Percentiles rank a stretch among this genome's conserved stretches.
phyloP scores from a whole-genome alignment of 129 eudicot species.

The Pseudognaphalium luteoalbum region DNA sequence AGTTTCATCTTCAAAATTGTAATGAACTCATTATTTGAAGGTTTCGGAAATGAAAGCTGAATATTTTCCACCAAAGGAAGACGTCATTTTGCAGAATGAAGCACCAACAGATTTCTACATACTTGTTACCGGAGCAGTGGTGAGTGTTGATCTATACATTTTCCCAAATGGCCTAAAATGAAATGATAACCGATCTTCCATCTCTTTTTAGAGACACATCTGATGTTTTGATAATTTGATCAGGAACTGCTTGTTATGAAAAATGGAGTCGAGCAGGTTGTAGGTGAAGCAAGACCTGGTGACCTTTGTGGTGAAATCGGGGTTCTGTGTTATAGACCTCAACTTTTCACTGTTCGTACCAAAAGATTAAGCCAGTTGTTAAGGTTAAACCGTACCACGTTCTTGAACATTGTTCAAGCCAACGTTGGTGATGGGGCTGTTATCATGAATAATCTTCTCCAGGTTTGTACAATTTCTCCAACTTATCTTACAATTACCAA shows the following conservation, averaged over 20 bases:
- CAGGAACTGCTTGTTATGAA: conserved; percentile 67
- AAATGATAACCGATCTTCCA: background rate
- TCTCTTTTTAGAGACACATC: background rate
- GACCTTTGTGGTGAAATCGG: conserved; percentile 78
- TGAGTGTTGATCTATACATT: conserved; percentile 25
- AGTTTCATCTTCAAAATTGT: background rate
- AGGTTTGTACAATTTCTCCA: conserved; percentile 39
- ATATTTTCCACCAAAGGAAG: conserved; percentile 87
- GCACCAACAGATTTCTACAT: conserved; percentile 82
- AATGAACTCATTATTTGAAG: conserved; percentile 21
- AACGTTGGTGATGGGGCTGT: conserved; percentile 77
- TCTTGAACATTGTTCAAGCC: conserved; percentile 58
- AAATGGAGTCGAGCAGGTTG: conserved; percentile 68
- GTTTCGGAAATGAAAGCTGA: conserved; percentile 86
- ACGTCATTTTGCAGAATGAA: conserved; percentile 78
- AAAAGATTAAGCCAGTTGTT: conserved; percentile 71
- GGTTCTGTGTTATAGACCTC: conserved; percentile 78
- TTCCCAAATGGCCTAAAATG: background rate
- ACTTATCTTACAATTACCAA: background rate
- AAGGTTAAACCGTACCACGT: conserved; percentile 64
- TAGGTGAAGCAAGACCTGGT: conserved; percentile 56
- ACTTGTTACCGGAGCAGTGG: conserved; percentile 80
- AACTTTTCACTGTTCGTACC: conserved; percentile 69
- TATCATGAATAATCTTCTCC: conserved; percentile 76
- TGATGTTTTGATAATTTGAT: conserved; percentile 1